Base-by-base conservation (phyloP, 352 stramenopile genomes). In the Pythium angustatum region DNA sequence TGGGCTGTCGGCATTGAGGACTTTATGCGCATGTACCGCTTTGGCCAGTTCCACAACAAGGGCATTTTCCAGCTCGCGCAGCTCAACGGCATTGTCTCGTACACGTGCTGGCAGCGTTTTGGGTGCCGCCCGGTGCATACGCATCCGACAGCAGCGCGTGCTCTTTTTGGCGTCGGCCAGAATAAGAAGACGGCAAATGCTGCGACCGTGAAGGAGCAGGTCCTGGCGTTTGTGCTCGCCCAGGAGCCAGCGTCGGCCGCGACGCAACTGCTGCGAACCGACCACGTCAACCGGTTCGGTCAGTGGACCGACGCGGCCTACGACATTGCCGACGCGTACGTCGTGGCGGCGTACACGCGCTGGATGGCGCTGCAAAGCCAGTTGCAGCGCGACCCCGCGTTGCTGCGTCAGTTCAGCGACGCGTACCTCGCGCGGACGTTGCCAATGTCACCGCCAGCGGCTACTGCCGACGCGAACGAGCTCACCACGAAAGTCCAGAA, bases 21-120 rank as follows among this genome's bases (percentile, higher is more conserved):
- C 38, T 95, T 94, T 59, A 83, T 95, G 77, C 79, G 85, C 51
- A 90, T 88, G 78, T 95, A 90, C 69, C 74, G 77, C 57, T 79
- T 81, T 19, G 87, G 87, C 1, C 63, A 71, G 33, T 90, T 90
- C 69, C 81, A 95, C 74, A 93, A 88, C 64, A 85, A 87, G 56
- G 87, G 87, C 44, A 82, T 95, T 30, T 92, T 95, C 69, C 87
- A 95, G 62, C 69, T 95, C 31, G 87, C 85, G 28, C 87, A 95
- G 64, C 82, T 95, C 54, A 95, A 95, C 45, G 87, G 83, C 41
- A 88, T 93, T 52, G 85, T 93, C 41, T 93, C 83, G 41, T 95
- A 88, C 69, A 66, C 76, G 12, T 88, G 78, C 62, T 91, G 83
- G 78, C 80, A 79, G 57, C 78, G 73, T 28, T 93, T 95, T 50